A percentile compares a stretch with the other conserved stretches of the same genome.
phyloP scores from a whole-genome alignment of 306 rosid genomes.

The Quercus cerris region DNA sequence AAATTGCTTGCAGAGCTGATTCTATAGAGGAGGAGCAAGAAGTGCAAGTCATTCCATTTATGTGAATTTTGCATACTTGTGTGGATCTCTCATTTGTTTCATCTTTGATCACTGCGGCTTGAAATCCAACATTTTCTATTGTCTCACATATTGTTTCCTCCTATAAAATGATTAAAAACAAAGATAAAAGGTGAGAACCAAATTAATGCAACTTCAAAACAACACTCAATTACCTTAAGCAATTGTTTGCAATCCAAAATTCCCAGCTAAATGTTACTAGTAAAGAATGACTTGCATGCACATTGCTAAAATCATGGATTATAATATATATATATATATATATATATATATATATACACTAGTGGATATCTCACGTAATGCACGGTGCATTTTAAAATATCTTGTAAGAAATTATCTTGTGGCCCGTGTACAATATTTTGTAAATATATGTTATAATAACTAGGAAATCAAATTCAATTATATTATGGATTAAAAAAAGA shows the following conservation, averaged over 20 bases:
- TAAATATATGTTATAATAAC: too few species aligned
- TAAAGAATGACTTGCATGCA: too few species aligned
- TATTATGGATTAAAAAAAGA: too few species aligned
- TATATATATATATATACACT: too few species aligned
- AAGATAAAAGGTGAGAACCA: neutral
- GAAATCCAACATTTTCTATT: constrained; percentile 69
- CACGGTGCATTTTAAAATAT: too few species aligned
- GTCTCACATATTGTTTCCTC: constrained; percentile 62
- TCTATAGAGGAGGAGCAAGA: constrained; percentile 73
- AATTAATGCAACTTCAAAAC: neutral
- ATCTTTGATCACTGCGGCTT: constrained; percentile 44
- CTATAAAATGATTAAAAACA: constrained; percentile 15
- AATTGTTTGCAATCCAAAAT: neutral
- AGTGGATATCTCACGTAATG: too few species aligned
- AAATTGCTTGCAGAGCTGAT: constrained; percentile 41
- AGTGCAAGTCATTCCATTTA: constrained; percentile 79
- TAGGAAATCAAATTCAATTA: too few species aligned
- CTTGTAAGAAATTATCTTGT: too few species aligned
- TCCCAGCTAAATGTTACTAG: neutral
- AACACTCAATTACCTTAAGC: neutral
- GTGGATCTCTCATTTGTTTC: constrained; percentile 22
- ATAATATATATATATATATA: too few species aligned
- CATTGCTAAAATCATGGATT: too few species aligned
- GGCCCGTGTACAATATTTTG: too few species aligned
- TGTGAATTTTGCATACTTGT: constrained; percentile 59